Evolutionary conservation across 2,329 filamentous ascomycete species (phyloP).

Genomic region (Colletotrichum liriopes): DNA sequence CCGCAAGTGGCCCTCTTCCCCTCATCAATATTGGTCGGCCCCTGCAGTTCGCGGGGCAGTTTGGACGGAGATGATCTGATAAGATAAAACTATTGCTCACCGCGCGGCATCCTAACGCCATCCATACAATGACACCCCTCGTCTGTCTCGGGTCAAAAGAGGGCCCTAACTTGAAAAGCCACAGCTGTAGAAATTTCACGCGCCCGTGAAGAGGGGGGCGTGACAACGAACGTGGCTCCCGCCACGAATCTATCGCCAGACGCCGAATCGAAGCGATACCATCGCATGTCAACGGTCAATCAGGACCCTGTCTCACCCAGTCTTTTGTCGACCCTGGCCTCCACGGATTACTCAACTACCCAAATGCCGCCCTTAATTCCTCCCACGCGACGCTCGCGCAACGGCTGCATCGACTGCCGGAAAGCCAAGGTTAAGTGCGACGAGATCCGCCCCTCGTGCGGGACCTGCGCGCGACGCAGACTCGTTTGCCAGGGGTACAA

Average conservation of each 20-base stretch:
- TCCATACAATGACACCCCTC: conserved; percentile 17
- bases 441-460: conserved; percentile 50
- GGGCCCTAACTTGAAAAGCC: neutral
- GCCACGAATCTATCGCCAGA: neutral
- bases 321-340: neutral
- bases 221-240: neutral
- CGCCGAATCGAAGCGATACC: neutral
- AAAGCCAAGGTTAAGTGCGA: conserved; percentile 52
- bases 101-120: conserved; percentile 3
- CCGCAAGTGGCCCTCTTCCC: conserved; percentile 19
- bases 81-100: conserved; percentile 32
- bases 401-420: conserved; percentile 54
- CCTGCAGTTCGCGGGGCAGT: conserved; percentile 12
- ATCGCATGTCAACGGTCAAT: neutral
- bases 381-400: conserved; percentile 46
- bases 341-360: neutral
- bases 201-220: neutral
- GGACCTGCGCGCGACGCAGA: conserved; percentile 51
- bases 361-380: conserved; percentile 28
- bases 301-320: neutral
- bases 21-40: conserved; percentile 16
- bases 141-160: neutral
- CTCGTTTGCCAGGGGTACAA: conserved; percentile 51
- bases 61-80: conserved; percentile 35
- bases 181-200: neutral